Conservation (phyloP, 225 moss, liverwort and hornwort genomes). For the Pleurozium schreberi region DNA sequence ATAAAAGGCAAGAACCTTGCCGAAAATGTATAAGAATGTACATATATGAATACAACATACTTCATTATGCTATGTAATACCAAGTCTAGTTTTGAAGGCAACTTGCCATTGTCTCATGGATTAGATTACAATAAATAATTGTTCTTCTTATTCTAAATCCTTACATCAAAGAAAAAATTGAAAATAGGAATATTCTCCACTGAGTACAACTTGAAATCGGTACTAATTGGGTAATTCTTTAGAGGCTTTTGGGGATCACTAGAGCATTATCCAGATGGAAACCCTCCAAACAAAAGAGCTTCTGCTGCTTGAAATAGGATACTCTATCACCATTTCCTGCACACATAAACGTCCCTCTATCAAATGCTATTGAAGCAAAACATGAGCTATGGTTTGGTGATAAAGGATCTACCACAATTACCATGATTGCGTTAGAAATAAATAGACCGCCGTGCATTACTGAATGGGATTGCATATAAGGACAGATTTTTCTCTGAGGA, state of each 20-base stretch:
- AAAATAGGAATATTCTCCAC: neutral
- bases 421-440: neutral
- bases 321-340: neutral
- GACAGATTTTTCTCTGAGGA: no score
- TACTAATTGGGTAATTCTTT: no score
- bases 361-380: neutral
- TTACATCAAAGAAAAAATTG: neutral
- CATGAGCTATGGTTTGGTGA: neutral
- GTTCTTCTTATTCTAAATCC: neutral
- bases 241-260: neutral
- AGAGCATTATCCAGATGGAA: neutral
- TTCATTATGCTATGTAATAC: no score
- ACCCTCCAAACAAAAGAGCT: neutral
- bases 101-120: neutral
- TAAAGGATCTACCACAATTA: neutral
- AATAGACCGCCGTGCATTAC: neutral
- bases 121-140: neutral
- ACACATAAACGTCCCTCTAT: neutral
- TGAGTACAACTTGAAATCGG: neutral
- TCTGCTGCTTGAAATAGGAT: neutral
- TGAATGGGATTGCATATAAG: neutral
- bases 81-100: neutral
- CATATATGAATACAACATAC: neutral
- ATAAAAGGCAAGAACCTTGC: accelerated
- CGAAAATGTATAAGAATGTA: neutral